phyloP scores from a whole-genome alignment of 2,329 filamentous ascomycete species.

The Boeremia exigua region DNA sequence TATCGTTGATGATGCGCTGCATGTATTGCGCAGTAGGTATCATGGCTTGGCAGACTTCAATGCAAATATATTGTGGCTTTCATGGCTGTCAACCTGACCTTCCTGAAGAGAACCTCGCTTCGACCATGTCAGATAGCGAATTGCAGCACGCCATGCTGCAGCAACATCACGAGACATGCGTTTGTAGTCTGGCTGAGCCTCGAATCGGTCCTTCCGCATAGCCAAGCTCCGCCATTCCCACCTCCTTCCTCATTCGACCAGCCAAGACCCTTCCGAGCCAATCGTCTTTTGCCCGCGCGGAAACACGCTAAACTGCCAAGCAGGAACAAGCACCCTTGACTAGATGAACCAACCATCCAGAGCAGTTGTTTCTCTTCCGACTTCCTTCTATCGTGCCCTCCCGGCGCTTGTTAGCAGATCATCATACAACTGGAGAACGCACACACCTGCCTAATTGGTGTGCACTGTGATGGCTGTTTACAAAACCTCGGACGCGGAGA shows the following conservation, averaged over 20 bases:
- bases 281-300: conserved; percentile 16
- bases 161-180: conserved; percentile 20
- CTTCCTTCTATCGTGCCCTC: conserved; percentile 26
- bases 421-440: conserved; percentile 12
- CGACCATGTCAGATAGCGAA: conserved; percentile 10
- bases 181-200: conserved; percentile 10
- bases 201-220: conserved; percentile 19
- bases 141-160: conserved; percentile 20
- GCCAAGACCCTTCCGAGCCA: conserved; percentile 23
- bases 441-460: conserved; percentile 34
- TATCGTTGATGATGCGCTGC: too few relatives aligned
- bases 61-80: conserved; percentile 15
- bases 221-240: conserved; percentile 26
- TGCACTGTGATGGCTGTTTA: conserved; percentile 13
- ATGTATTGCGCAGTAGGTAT: too few relatives aligned
- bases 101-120: conserved; percentile 28
- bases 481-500: conserved; percentile 16
- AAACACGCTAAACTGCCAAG: conserved; percentile 15
- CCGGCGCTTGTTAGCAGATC: conserved; percentile 27
- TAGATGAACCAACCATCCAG: conserved; percentile 40
- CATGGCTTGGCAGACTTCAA: background rate
- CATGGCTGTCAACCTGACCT: conserved; percentile 19
- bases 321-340: conserved; percentile 28
- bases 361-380: conserved; percentile 13
- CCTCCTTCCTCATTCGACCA: conserved; percentile 21